These are phyloP conservation scores for Magnaporthiopsis rhizophila DNA, from an alignment of 2,329 filamentous ascomycete genomes.

Conservation along the genomic window DNA sequence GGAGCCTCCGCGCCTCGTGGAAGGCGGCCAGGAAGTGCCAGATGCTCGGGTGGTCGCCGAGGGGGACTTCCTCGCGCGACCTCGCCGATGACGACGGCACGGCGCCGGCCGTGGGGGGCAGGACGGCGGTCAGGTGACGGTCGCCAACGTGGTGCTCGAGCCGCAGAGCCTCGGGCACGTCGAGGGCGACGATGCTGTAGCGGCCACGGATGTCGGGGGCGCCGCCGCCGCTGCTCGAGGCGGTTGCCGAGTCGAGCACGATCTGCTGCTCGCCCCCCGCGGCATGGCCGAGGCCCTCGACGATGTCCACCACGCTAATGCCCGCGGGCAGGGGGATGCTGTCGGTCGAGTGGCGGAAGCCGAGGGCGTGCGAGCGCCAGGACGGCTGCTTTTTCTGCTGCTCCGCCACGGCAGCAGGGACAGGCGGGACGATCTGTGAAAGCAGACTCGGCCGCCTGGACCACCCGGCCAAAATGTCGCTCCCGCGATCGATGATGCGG, in stretches of 20 bases:
- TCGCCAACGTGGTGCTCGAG: conserved; percentile 50
- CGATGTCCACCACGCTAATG: conserved; percentile 44
- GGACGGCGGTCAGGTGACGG: conserved; percentile 25
- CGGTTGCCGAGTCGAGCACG: conserved; percentile 53
- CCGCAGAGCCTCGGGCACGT: conserved; percentile 46
- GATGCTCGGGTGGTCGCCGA: conserved; percentile 22
- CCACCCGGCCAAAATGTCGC: conserved; percentile 19
- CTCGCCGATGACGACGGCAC: conserved; percentile 12
- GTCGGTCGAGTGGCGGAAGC: conserved; percentile 23
- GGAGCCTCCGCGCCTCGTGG: conserved; percentile 18
- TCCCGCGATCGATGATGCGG: conserved; percentile 12
- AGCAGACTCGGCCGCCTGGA: conserved; percentile 27
- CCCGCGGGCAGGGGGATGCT: conserved; percentile 35
- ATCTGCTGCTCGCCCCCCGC: conserved; percentile 34
- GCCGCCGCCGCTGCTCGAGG: conserved; percentile 27
- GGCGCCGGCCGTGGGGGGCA: conserved; percentile 8
- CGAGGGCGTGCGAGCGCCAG: conserved; percentile 6
- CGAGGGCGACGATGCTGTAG: conserved; percentile 67
- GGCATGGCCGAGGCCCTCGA: conserved; percentile 38
- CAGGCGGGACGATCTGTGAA: conserved; percentile 14
- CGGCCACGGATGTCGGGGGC: conserved; percentile 44
- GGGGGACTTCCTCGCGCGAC: conserved; percentile 18
- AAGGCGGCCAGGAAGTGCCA: conserved; percentile 46
- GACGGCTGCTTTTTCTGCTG: conserved; percentile 4
- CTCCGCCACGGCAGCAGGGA: neutral